Conservation (phyloP, 306 rosid genomes). For the Rubus idaeus region DNA sequence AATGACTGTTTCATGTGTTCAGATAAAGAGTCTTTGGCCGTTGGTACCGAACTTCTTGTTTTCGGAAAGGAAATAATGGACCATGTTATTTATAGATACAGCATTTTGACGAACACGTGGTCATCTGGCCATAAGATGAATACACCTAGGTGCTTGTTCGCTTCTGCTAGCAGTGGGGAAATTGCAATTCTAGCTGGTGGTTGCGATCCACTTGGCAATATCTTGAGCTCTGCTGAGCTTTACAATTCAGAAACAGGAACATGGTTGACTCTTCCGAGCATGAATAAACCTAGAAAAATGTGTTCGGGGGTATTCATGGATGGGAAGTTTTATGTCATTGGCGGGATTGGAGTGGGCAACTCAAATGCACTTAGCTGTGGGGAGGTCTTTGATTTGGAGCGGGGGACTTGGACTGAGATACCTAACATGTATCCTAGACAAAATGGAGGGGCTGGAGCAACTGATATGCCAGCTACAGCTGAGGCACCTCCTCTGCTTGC, state of each 20-base stretch:
- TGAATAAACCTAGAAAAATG: slow-evolving; percentile 66
- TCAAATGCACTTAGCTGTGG: slow-evolving; percentile 44
- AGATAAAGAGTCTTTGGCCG: slow-evolving; percentile 76
- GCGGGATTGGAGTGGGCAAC: slow-evolving; percentile 53
- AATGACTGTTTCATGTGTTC: slow-evolving; percentile 62
- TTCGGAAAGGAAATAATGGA: slow-evolving; percentile 59
- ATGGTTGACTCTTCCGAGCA: slow-evolving; percentile 65
- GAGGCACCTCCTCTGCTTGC: slow-evolving; percentile 88
- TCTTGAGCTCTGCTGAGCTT: slow-evolving; percentile 63
- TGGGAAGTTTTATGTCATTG: slow-evolving; percentile 65
- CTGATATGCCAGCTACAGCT: slow-evolving; percentile 25
- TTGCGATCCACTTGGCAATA: slow-evolving; percentile 48
- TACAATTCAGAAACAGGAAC: slow-evolving; percentile 59
- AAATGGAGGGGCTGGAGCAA: slow-evolving; percentile 32
- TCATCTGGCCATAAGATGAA: slow-evolving; percentile 51
- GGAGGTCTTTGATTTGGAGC: slow-evolving; percentile 62
- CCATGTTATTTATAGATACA: slow-evolving; percentile 52
- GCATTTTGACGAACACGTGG: slow-evolving; percentile 69
- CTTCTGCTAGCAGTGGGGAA: slow-evolving; percentile 64
- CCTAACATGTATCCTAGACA: slow-evolving; percentile 58
- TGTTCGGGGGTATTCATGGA: slow-evolving; percentile 65
- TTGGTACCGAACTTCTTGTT: slow-evolving; percentile 81
- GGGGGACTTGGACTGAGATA: slow-evolving; percentile 58
- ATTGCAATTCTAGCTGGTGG: slow-evolving; percentile 82
- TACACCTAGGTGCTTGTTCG: slow-evolving; percentile 68